Base-by-base conservation (phyloP, 2,329 filamentous ascomycete species). In the Esteya vermicola region DNA sequence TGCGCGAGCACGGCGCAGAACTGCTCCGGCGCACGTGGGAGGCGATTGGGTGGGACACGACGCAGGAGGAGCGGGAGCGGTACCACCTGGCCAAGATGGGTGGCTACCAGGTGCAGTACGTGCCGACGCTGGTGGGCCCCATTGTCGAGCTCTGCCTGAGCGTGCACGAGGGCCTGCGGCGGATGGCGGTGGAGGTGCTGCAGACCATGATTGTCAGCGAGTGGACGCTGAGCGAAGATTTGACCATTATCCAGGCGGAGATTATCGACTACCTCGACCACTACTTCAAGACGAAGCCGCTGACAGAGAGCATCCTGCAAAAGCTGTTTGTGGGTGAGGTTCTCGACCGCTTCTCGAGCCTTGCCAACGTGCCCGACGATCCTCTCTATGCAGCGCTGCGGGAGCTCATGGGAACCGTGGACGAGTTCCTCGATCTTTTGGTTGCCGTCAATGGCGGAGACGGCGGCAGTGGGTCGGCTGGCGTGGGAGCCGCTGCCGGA, bases 201-300 rank as follows among this genome's bases (percentile, higher is more conserved):
- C 86, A 94, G 57, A 93, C 86, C 3, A 98, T 98, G 91, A 93
- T 98, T 52, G 79, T 96, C 49, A 93, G 88, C 60, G 91, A 98
- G 59, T 98, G 91, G 91, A 88, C 86, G 14, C 61, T 98, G 47
- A 95, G 86, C 54, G 84, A 94, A 55, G 89, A 96, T 55, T 63
- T 98, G 36, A 81, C 81, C 3, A 78, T 91, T 36, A 83, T 98
- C 38, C 88, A 96, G 58, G 91, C 86, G 3, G 91, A 95, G 58
- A 88, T 96, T 66, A 94, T 98, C 50, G 89, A 95, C 52, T 93
- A 84, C 48, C 63, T 98, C 40, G 91, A 98, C 54, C 68, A 72
- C 20, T 75, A 94, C 39, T 95, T 95, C 68, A 93, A 95, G 60
- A 75, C 80, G 8, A 91, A 88, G 60, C 78, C 81, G 6, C 67